Percentiles rank a stretch among this genome's conserved stretches.
Evolutionary conservation across 2,329 filamentous ascomycete species (phyloP).

Genomic region (Aspergillus bombycis): DNA sequence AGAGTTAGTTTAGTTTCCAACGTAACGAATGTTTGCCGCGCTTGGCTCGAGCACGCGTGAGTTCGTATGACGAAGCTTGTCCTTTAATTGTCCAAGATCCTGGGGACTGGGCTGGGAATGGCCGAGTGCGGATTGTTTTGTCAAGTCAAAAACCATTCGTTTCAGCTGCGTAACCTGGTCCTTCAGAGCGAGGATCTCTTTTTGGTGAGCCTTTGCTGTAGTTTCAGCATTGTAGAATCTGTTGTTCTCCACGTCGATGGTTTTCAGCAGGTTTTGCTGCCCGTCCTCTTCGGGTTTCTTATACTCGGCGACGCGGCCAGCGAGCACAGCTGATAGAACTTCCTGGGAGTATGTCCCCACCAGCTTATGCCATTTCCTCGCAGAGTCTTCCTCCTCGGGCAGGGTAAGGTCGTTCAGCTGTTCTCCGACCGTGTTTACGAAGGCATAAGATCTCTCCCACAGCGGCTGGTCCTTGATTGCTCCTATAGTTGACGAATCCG

Average conservation of each 20-base stretch:
- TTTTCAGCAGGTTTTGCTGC: background rate
- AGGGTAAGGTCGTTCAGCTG: slow-evolving; percentile 28
- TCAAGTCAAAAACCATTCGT: slow-evolving; percentile 32
- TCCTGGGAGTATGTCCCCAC: slow-evolving; percentile 29
- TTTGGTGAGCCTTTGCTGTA: slow-evolving; percentile 16
- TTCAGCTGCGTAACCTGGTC: slow-evolving; percentile 36
- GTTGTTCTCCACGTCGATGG: background rate
- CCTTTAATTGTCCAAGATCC: slow-evolving; percentile 12
- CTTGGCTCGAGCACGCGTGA: background rate
- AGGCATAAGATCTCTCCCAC: slow-evolving; percentile 39
- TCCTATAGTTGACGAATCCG: slow-evolving; percentile 18
- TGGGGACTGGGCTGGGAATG: slow-evolving; percentile 10
- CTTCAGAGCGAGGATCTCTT: slow-evolving; percentile 31
- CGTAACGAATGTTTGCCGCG: slow-evolving; percentile 1
- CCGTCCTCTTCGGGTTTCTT: background rate
- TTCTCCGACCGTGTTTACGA: slow-evolving; percentile 34
- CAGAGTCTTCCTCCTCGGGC: slow-evolving; percentile 17
- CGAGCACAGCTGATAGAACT: slow-evolving; percentile 27
- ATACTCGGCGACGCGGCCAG: slow-evolving; percentile 14
- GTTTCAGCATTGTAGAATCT: background rate
- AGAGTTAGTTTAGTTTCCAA: background rate
- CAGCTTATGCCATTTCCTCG: slow-evolving; percentile 24
- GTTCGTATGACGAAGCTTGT: slow-evolving; percentile 12
- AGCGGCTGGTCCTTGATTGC: slow-evolving; percentile 23
- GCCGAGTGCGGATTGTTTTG: slow-evolving; percentile 20